Evolutionary conservation across 1,284 basidiomycete genomes (phyloP), one percentile per base, ranked within the genome.

Genomic region (Melampsora larici-populina): DNA sequence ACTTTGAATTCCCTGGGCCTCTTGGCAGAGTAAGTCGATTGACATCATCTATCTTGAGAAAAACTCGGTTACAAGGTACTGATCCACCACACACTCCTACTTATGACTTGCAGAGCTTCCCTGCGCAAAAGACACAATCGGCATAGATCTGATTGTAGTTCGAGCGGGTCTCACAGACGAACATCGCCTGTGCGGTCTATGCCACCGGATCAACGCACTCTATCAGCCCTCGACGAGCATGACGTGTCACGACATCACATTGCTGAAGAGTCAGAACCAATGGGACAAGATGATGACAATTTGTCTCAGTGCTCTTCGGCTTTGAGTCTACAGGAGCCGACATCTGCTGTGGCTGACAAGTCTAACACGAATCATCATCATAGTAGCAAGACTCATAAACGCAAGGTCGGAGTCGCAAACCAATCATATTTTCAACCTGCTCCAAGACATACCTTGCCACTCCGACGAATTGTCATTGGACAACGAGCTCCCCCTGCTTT

Each of bases 351-450:
- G 62, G 70, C 65, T 31, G 69, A 72, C 55, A 75, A 77, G 21
- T 63, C 29, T n/a, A 79, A 60, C n/a, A 33, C 13, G 13, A 31
- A 64, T 40, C 26, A 29, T 69, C 79, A 81, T 68, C 55, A 65
- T n/a, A 79, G 62, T 29, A 33, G 2, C 24, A 31, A 64, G 62
- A 15, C 24, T 69, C 79, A 81, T 68, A 75, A 78, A 26, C 29
- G 64, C 18, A 74, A 75, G 31, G 77, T 94, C 24, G 94, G 93
- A 9, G 92, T 97, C 9, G 95, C 94, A 0, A 93, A 91, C 79
- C 90, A 92, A 79, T 89, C 91, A 79, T 99, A 97, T 85, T 99
- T 98, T 86, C 94, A 92, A 82, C 94, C 96, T 65, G 94, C 93
- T 1, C 83, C 83, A 26, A 83, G 85, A 81, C 83, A 82, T 77